Conservation (phyloP, 139 green algal species). For the Zygnema circumcarinatum region DNA sequence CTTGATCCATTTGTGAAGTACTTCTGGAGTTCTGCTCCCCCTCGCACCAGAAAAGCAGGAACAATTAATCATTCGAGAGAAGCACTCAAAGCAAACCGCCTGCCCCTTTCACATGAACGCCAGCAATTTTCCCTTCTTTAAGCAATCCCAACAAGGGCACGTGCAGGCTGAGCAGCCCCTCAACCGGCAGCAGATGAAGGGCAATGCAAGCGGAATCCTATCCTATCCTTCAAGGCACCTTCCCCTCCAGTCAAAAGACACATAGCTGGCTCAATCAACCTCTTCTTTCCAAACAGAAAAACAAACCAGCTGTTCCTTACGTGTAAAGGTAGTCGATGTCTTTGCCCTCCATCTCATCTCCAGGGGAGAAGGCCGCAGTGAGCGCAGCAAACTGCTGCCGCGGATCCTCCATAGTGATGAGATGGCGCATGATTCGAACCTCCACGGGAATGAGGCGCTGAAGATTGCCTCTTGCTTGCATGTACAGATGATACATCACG, state of each 20-base stretch:
- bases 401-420: slow-evolving; percentile 69
- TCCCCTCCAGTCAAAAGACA: no score
- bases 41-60: neutral
- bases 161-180: neutral
- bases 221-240: no score
- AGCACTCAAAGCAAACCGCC: slow-evolving; percentile 8
- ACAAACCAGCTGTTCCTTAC: slow-evolving; percentile 6
- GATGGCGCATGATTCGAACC: slow-evolving; percentile 85
- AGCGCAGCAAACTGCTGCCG: slow-evolving; percentile 65
- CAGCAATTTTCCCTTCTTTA: no score
- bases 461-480: slow-evolving; percentile 46
- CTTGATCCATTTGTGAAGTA: slow-evolving; percentile 19
- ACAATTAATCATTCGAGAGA: slow-evolving; percentile 1
- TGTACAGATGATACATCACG: slow-evolving; percentile 66
- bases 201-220: no score
- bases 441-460: slow-evolving; percentile 74
- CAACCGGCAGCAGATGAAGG: no score
- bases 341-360: slow-evolving; percentile 40
- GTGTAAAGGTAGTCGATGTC: slow-evolving; percentile 52
- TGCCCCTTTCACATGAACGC: no score
- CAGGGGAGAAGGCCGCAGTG: slow-evolving; percentile 73
- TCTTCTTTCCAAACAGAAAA: neutral
- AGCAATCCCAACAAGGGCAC: neutral
- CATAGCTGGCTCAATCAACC: no score
- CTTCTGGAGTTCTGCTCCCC: slow-evolving; percentile 42